Base-by-base conservation (phyloP, 1,284 basidiomycete genomes). In the Anthracocystis setariae region DNA sequence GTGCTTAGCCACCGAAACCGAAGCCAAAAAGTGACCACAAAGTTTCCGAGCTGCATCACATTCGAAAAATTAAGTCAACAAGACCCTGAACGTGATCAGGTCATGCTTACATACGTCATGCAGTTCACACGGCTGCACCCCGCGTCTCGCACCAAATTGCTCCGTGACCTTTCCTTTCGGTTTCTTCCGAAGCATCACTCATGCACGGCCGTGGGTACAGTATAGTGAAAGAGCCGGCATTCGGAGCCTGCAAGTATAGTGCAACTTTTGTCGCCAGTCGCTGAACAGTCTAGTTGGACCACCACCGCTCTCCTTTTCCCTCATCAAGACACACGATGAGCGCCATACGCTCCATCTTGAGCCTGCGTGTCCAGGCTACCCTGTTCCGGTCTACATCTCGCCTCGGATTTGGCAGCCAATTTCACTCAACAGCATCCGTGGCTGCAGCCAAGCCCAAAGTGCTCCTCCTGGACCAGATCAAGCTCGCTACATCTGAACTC, bases 401-500 rank as follows among this genome's bases (percentile, higher is more conserved):
- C 8, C 38, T 46, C 13, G 18, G 20, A 17, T 21, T 20, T 23
- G 35, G 49, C 42, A 46, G 35, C n/a, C 46, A 38, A 15, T 51
- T 60, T 27, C 57, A 60, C 24, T 45, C 58, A 17, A 53, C 20
- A 17, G 35, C 48, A 17, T 25, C 8, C 5, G 49, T 23, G 38
- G 37, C 46, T 1, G 46, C 42, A 21, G 46, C 32, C 33, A 69
- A 60, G 21, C 73, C 76, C 3, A 70, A 68, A 23, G 74, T 80
- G 29, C 62, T 80, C n/a, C 71, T 78, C 12, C 50, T 80, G 20
- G 78, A 80, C 47, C 75, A 78, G 13, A 60, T 80, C 45, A 56
- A 64, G 40, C 64, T 79, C 1, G 76, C 77, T 0, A 69, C 58
- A 10, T 27, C 43, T 2, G 74, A 79, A 32, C 57, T 78, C 15